Evolutionary conservation across 441 rosid genomes (phyloP), one percentile per base, ranked within the genome.

Genomic region (Capsella rubella): DNA sequence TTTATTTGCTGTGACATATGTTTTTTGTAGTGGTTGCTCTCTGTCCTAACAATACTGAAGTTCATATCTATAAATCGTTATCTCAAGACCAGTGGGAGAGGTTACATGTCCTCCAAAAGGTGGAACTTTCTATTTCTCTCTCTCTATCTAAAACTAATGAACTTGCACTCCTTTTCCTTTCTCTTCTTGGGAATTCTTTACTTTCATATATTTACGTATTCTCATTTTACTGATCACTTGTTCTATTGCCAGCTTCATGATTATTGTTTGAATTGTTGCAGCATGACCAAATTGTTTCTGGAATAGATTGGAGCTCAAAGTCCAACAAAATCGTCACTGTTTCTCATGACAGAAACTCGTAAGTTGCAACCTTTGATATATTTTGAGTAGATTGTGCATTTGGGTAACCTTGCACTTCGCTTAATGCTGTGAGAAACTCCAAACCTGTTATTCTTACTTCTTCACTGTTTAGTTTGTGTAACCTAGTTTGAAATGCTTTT

Each of bases 231-330:
- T 28, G 12, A 61, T 32, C 16, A 2, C 12, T 42, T 57, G 5
- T n/a, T 54, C 2, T 25, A n/a, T 39, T 8, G 14, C 5, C 9
- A 59, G 43, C 55, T 50, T 62, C 59, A 56, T 71, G 39, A 14
- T 43, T 35, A 8, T 12, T 65, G 51, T 50, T 50, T 47, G 37
- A 54, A 29, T 11, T 28, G 45, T 81, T 67, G 59, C 93, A 93
- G 99, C 99, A 95, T 81, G 99, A 95, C 81, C 99, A 95, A 83
- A 79, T 95, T 79, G 90, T 95, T 72, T 90, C 91, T 67, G 99
- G 98, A 74, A 87, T 95, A 76, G 99, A 95, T 77, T 95, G 99
- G 98, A 87, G 97, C 84, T 79, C 83, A n/a, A 84, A 77, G 69
- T 87, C 97, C 46, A 95, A 95, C 87, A 83, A 86, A 84, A 83